phyloP scores from a whole-genome alignment of 805 yeast genomes.

The Cyberlindnera euphorbiiphila region DNA sequence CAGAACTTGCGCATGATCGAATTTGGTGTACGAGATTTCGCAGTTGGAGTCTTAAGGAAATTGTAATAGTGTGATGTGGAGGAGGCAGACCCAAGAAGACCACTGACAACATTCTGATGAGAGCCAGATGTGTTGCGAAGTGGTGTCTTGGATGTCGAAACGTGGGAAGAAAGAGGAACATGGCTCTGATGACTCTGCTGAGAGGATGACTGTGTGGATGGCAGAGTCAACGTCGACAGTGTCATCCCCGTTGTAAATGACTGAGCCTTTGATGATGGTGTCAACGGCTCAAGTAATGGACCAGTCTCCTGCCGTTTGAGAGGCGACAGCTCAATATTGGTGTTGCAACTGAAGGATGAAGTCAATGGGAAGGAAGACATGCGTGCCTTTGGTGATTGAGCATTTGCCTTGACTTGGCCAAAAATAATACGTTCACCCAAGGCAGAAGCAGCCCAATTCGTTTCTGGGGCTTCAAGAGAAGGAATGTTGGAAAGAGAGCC shows the following conservation, averaged over 20 bases:
- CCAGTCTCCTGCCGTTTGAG: conserved; percentile 56
- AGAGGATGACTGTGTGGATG: conserved; percentile 5
- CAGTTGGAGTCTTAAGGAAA: conserved; percentile 29
- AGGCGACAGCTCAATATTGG: conserved; percentile 63
- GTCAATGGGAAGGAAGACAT: conserved; percentile 34
- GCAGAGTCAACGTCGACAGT: conserved; percentile 4
- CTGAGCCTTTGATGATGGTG: conserved; percentile 41
- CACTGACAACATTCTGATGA: conserved; percentile 13
- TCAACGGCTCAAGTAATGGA: conserved; percentile 60
- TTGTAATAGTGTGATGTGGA: conserved; percentile 18
- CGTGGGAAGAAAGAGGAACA: not conserved
- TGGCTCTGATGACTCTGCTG: not conserved
- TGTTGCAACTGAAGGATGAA: conserved; percentile 62
- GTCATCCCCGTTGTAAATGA: conserved; percentile 14
- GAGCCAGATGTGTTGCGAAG: conserved; percentile 21
- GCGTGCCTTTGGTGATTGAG: conserved; percentile 17
- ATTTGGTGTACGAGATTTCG: conserved; percentile 26
- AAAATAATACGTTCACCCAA: conserved; percentile 36
- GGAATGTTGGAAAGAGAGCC: conserved; percentile 29
- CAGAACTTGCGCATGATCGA: conserved; percentile 50
- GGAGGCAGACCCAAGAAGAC: conserved; percentile 10
- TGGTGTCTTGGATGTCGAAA: conserved; percentile 32
- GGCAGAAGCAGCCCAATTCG: conserved; percentile 40
- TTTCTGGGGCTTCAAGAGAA: conserved; percentile 35
- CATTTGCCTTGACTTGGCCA: conserved; percentile 23